Evolutionary conservation across 2,329 filamentous ascomycete genomes (phyloP), one percentile per base, ranked within the genome.

Genomic region (Chaetomiaceae sp.): DNA sequence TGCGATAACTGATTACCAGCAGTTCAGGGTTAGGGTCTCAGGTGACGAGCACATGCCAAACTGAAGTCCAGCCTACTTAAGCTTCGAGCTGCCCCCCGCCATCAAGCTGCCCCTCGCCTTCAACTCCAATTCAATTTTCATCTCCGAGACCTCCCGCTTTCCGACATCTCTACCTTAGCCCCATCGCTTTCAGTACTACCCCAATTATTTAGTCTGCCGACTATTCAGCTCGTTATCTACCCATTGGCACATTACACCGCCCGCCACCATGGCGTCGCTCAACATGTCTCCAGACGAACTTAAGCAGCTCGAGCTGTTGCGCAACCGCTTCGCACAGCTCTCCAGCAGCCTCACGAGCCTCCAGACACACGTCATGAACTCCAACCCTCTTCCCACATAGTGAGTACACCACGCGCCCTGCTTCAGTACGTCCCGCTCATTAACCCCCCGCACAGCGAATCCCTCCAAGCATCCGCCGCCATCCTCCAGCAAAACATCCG

Each of bases 401-500:
- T 89, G 72, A 55, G 76, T 56, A 15, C 22, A 17, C 7, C 2
- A 6, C 9, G 11, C 17, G 15, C 15, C 14, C 36, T 40, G 19
- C 3, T 36, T 46, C n/a, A 12, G 8, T 27, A 3, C 40, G 2
- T 12, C 22, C 33, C 7, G 34, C 49, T 56, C 11, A 56, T 34
- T 11, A 12, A 3, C 27, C 2, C 9, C 27, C 8, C 23, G 23
- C 9, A 27, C 29, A 90, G 87, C 64, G 78, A 82, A 42, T 88
- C 86, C 14, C 77, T 91, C 44, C 85, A 89, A 67, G 81, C 82
- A n/a, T 86, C 85, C 44, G 79, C 84, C 39, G 78, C 80, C 59
- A 88, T 91, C 66, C 80, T 91, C 48, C 84, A 85, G 60, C 80
- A 80, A 60, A 88, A 88, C 67, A 79, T 94, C 36, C 73, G 79